Percentiles rank a stretch among this genome's conserved stretches.
phyloP scores from a whole-genome alignment of 164 flowering plant species.

The Akebia trifoliata region DNA sequence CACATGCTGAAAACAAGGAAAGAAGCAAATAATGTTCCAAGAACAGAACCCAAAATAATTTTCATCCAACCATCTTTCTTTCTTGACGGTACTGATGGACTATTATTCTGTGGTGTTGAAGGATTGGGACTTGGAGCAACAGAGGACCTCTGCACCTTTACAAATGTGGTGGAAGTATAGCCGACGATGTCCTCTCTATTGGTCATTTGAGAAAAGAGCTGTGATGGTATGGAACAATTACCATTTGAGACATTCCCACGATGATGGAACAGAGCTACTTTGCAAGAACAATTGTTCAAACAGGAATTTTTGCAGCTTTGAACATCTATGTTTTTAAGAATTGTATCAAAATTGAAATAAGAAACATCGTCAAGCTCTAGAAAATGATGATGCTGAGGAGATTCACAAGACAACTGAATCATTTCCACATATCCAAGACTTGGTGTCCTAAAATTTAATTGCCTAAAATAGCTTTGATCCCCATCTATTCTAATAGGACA shows the following conservation, averaged over 20 bases:
- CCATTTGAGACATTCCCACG: neutral
- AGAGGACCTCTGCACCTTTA: slow-evolving; percentile 18
- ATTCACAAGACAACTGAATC: slow-evolving; percentile 10
- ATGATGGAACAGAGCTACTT: slow-evolving; percentile 13
- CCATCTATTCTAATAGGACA: slow-evolving; percentile 14
- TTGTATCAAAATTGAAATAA: slow-evolving; percentile 12
- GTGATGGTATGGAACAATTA: slow-evolving; percentile 13
- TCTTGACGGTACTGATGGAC: neutral
- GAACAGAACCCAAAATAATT: slow-evolving; percentile 6
- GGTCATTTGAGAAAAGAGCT: too few species aligned
- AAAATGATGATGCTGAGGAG: slow-evolving; percentile 12
- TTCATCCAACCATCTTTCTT: neutral
- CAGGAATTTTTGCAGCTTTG: slow-evolving; percentile 23
- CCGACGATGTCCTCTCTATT: too few species aligned
- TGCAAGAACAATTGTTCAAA: slow-evolving; percentile 16
- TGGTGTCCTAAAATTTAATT: slow-evolving; percentile 6
- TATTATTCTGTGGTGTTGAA: neutral
- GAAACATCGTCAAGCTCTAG: slow-evolving; percentile 8
- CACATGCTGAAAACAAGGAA: neutral
- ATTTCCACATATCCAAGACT: slow-evolving; percentile 18
- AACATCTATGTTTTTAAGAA: neutral
- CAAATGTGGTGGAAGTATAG: too few species aligned
- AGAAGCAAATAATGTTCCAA: neutral
- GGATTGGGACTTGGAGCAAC: neutral
- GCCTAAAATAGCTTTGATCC: slow-evolving; percentile 13